phyloP scores from a whole-genome alignment of 441 rosid genomes.

The Jatropha podagrica region DNA sequence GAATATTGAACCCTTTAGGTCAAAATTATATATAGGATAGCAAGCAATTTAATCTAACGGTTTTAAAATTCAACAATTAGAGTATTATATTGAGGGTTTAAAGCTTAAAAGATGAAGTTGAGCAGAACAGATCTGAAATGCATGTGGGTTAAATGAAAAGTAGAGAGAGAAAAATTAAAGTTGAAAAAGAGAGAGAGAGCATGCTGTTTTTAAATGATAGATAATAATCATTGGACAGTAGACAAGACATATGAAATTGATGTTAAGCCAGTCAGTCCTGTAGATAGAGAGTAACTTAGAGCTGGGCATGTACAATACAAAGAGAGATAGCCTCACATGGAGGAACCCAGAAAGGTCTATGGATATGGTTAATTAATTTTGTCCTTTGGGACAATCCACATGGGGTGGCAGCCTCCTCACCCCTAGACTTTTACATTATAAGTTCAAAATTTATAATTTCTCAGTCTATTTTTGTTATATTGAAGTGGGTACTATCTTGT shows the following conservation, averaged over 20 bases:
- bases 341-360: slow-evolving; percentile 18
- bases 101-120: too few relatives aligned
- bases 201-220: slow-evolving; percentile 12
- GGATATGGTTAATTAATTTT: neutral
- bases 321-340: slow-evolving; percentile 32
- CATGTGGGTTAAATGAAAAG: slow-evolving; percentile 37
- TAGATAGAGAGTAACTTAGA: neutral
- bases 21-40: too few relatives aligned
- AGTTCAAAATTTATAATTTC: too few relatives aligned
- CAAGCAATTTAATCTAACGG: too few relatives aligned
- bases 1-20: too few relatives aligned
- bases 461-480: too few relatives aligned
- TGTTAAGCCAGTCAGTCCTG: slow-evolving; percentile 1
- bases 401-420: slow-evolving; percentile 34
- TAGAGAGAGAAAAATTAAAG: slow-evolving; percentile 7
- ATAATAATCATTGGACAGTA: slow-evolving; percentile 19
- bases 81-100: too few relatives aligned
- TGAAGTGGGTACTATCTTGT: too few relatives aligned
- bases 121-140: slow-evolving; percentile 30
- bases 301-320: neutral
- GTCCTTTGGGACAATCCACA: slow-evolving; percentile 27
- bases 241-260: slow-evolving; percentile 34
- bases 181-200: neutral
- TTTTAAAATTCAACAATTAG: too few relatives aligned
- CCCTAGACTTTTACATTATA: neutral